A percentile compares a stretch with the other conserved stretches of the same genome.
phyloP scores from a whole-genome alignment of 257 asterid genomes.

The Jacaranda copaia region DNA sequence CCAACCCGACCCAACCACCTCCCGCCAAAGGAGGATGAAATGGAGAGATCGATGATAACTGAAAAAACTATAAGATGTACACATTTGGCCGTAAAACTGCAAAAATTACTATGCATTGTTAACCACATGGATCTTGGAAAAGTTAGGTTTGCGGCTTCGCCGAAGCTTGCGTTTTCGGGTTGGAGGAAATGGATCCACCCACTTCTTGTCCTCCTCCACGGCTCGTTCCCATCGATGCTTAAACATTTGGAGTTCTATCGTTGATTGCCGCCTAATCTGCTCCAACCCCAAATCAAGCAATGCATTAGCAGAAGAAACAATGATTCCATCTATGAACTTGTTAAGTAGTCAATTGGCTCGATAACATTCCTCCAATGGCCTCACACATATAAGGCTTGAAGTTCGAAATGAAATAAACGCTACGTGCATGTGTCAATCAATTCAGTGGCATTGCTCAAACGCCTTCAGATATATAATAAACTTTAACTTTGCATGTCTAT shows the following conservation, averaged over 20 bases:
- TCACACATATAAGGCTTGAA: no score
- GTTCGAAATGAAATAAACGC: no score
- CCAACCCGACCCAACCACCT: no score
- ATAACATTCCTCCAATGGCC: no score
- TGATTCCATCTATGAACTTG: no score
- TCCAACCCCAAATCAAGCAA: not conserved
- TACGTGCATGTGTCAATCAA: no score
- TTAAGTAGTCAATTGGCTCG: no score
- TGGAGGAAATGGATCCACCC: conserved; percentile 82
- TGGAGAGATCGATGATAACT: not conserved
- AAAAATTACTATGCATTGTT: not conserved
- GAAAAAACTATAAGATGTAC: not conserved
- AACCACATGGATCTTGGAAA: conserved; percentile 35
- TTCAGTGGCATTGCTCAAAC: no score
- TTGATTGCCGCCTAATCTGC: conserved; percentile 91
- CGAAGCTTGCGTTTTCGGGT: conserved; percentile 44
- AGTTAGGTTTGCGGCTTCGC: conserved; percentile 29
- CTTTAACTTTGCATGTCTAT: no score
- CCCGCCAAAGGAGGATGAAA: no score
- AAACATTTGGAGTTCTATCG: conserved; percentile 70
- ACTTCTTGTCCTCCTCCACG: conserved; percentile 63
- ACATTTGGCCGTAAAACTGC: conserved; percentile 18
- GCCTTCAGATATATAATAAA: no score
- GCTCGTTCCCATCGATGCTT: conserved; percentile 93
- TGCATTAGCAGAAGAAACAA: no score